Percentiles rank a stretch among this genome's conserved stretches.
These are phyloP conservation scores for Circinella minor DNA, from an alignment of 371 early-diverging fungal species.

Conservation along the genomic window DNA sequence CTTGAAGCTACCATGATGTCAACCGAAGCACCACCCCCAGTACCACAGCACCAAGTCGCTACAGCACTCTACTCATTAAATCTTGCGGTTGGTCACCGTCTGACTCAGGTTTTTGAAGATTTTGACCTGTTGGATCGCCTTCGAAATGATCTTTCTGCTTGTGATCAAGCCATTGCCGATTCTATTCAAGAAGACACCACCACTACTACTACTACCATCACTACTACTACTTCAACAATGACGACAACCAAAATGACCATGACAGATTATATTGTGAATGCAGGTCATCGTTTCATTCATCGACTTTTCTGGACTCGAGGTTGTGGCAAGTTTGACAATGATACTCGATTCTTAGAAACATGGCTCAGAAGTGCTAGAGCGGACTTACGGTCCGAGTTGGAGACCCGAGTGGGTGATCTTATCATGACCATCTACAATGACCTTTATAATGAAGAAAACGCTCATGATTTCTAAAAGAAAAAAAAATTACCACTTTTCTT, in stretches of 20 bases:
- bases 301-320: not conserved
- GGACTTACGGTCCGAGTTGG: conserved; percentile 16
- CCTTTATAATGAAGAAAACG: conserved; percentile 13
- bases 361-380: conserved; percentile 2
- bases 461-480: not conserved
- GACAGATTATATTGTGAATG: conserved; percentile 1
- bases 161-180: conserved; percentile 11
- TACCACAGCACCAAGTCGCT: conserved; percentile 16
- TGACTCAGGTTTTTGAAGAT: conserved; percentile 9
- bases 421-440: conserved; percentile 24
- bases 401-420: conserved; percentile 18
- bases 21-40: conserved; percentile 6
- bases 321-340: conserved; percentile 2
- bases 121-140: conserved; percentile 17
- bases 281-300: conserved; percentile 3
- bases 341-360: conserved; percentile 11
- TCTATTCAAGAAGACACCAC: not conserved
- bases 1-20: conserved; percentile 3
- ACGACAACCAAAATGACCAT: not conserved
- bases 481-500: not conserved
- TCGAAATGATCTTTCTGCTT: conserved; percentile 10
- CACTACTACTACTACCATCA: not conserved
- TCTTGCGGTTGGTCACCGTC: conserved; percentile 17
- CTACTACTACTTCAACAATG: not conserved
- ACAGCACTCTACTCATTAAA: conserved; percentile 17